Evolutionary conservation across 164 flowering plant species (phyloP), one percentile per base, ranked within the genome.

Genomic region (Nymphaea thermarum): DNA sequence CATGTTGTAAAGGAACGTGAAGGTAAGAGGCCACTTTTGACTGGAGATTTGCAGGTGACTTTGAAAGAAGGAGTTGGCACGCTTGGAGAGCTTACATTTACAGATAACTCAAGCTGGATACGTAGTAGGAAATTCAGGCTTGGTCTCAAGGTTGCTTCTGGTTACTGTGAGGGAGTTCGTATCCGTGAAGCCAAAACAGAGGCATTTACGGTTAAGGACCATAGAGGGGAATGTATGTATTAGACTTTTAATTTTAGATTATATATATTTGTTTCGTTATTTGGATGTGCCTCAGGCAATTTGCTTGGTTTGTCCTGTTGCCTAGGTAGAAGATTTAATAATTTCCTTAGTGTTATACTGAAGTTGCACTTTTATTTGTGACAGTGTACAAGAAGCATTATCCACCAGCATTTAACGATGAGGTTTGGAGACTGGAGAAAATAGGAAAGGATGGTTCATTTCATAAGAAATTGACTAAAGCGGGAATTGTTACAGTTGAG

Each of bases 41-140:
- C 87, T 62, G 99, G 99, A 62, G 98, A 94, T 11, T 67, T 88
- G 69, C 93, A 87, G 66, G 92, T 94, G 67, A 73, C 78, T 7
- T 72, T 94, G 65, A 94, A 88, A 74, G 96, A 90, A 76, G 99
- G 99, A 66, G 87, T 88, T 41, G 99, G 99, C 65, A 87, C 92
- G 6, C 82, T 94, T 18, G 99, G 99, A 16, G 96, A 91, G 67
- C 80, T 94, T 45, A 81, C 87, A 45, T 91, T 94, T 78, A 94
- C 99, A 12, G 99, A 94, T 80, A 94, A 94, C 67, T 94, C 99
- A 8, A 94, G 99, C 78, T 94, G 99, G 99, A 88, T 90, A 64
- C 81, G 98, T 65, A 90, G 96, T 81, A 85, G 93, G 77, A 90
- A 90, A 70, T 94, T 94, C 73, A 88, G 98, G 77, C 82, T 94